A percentile compares a stretch with the other conserved stretches of the same genome.
Conservation (phyloP, 139 green algal species). For the Volvox reticuliferus region DNA sequence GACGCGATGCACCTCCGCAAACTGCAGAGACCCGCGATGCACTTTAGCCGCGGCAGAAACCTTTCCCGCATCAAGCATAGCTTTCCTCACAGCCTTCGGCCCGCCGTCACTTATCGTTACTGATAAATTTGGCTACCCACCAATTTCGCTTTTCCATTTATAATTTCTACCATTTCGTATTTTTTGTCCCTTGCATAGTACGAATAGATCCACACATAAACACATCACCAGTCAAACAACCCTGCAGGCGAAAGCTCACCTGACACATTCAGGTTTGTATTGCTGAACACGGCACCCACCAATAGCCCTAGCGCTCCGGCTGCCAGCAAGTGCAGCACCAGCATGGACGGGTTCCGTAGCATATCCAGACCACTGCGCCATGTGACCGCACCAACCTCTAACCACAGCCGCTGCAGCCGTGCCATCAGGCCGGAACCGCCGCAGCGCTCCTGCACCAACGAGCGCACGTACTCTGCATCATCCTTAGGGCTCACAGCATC, state of each 20-base stretch:
- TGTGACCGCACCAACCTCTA: slow-evolving; percentile 76
- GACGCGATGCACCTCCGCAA: too few relatives aligned
- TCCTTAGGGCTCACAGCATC: background rate
- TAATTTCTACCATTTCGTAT: too few relatives aligned
- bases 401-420: slow-evolving; percentile 17
- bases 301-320: slow-evolving; percentile 71
- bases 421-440: background rate
- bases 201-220: background rate
- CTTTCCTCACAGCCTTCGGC: too few relatives aligned
- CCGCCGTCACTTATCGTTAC: too few relatives aligned
- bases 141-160: too few relatives aligned
- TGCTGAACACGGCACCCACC: slow-evolving; percentile 75
- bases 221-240: too few relatives aligned
- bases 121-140: too few relatives aligned
- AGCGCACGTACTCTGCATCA: background rate
- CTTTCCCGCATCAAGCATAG: too few relatives aligned
- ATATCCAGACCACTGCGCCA: slow-evolving; percentile 79
- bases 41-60: too few relatives aligned
- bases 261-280: slow-evolving; percentile 49
- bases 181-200: too few relatives aligned
- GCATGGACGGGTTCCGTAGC: slow-evolving; percentile 76
- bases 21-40: too few relatives aligned
- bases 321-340: slow-evolving; percentile 73
- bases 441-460: background rate
- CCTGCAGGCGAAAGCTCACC: background rate